Percentiles rank a stretch among this genome's conserved stretches.
These are phyloP conservation scores for Entomortierella parvispora DNA, from an alignment of 192 early-diverging fungal species.

Conservation along the genomic window DNA sequence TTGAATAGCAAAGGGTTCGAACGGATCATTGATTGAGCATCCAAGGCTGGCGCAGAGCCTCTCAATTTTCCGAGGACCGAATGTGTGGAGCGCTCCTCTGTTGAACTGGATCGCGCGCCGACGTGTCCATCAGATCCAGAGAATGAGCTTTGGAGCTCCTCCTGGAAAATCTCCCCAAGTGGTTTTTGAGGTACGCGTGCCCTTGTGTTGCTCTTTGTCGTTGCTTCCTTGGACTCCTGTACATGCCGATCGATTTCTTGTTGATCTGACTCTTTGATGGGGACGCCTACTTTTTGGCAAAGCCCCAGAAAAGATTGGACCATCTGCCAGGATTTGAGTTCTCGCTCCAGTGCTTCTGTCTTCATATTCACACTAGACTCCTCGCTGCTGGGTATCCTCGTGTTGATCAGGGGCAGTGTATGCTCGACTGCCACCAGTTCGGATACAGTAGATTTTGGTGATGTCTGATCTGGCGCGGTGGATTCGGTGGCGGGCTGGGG, in stretches of 20 bases:
- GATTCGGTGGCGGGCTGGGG: background rate
- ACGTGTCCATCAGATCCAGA: slow-evolving; percentile 22
- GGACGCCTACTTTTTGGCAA: slow-evolving; percentile 33
- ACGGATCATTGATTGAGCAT: slow-evolving; percentile 64
- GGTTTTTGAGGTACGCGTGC: slow-evolving; percentile 14
- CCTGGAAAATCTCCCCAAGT: slow-evolving; percentile 28
- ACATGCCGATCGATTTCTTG: slow-evolving; percentile 18
- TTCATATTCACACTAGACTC: background rate
- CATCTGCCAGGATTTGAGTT: slow-evolving; percentile 45
- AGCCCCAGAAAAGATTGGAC: slow-evolving; percentile 44
- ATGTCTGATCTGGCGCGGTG: background rate
- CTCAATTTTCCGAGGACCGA: slow-evolving; percentile 35
- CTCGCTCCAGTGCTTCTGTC: slow-evolving; percentile 15
- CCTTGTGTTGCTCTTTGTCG: background rate
- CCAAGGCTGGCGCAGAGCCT: slow-evolving; percentile 16
- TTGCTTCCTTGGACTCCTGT: slow-evolving; percentile 14
- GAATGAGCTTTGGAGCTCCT: slow-evolving; percentile 44
- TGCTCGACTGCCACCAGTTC: slow-evolving; percentile 26
- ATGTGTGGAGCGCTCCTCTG: background rate
- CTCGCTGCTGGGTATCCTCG: background rate
- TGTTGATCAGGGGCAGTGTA: slow-evolving; percentile 9
- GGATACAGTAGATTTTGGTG: background rate
- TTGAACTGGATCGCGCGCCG: background rate
- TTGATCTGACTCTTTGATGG: slow-evolving; percentile 22
- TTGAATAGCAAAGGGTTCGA: slow-evolving; percentile 79